Evolutionary conservation across 2,329 filamentous ascomycete genomes (phyloP), one percentile per base, ranked within the genome.

Genomic region (Parascedosporium putredinis): DNA sequence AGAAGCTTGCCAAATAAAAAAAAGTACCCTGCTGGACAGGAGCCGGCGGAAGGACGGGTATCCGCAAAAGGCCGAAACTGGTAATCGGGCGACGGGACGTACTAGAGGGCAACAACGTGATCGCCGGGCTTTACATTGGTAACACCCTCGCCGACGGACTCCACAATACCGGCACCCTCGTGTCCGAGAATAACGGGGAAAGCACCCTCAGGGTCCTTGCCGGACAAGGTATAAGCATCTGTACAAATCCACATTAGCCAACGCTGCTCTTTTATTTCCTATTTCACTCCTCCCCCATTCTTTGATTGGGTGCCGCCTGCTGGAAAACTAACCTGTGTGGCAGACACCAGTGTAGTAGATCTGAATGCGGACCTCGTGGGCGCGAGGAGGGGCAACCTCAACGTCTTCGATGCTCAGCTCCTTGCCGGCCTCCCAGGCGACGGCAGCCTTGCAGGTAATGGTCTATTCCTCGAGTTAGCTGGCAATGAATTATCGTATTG

Each of bases 281-380:
- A 12, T 31, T 5, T 18, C 20, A 23, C 45, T 1, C 31, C 16
- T 8, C 5, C 27, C 16, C 44, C 16, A 14, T 27, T 38, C 23
- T 25, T 16, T 38, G 24, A 24, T 38, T 48, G 27, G 18, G 29
- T 25, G 22, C 31, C 2, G 16, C 25, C 34, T 16, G 40, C 31
- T 25, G 34, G 47, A 9, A 18, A 33, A 51, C 54, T 20, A 72
- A 93, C 88, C 88, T 66, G 91, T 98, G 74, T 98, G 93, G 76
- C 93, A 98, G 66, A 98, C 93, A 70, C 93, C 93, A 49, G 93
- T 98, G 76, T 96, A 94, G 76, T 91, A 84, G 66, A 97, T 88
- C 75, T 97, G 74, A 64, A 98, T 95, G 61, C 93, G 88, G 64
- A 98, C 93, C 74, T 98, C 93, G 71, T 95, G 81, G 54, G 91